Evolutionary conservation across 2,329 filamentous ascomycete species (phyloP), one percentile per base, ranked within the genome.

Genomic region (Bipolaris bicolor): DNA sequence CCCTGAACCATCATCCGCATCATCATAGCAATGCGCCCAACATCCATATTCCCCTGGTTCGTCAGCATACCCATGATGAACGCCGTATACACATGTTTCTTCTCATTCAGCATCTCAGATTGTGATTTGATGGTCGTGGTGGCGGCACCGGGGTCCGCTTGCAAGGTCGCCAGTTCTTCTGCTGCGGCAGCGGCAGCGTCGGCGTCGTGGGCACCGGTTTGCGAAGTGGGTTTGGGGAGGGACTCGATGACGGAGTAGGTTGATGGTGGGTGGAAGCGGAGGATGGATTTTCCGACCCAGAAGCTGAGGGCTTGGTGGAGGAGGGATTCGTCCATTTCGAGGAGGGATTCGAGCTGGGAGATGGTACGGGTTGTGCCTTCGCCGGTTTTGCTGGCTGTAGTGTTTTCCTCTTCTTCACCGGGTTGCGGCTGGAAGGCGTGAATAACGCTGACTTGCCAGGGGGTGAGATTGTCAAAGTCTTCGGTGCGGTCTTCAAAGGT

Each of bases 21-120:
- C 91, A 98, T 97, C 89, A 93, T 96, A 7, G 88, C 84, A 63
- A 99, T 96, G 73, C 92, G 86, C 53, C 83, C 83, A 57, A 93
- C 80, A 49, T 90, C 88, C 90, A 97, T 95, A 26, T 89, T 86
- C 16, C 89, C 89, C 67, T 92, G 90, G 76, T 97, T 97, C 60
- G 92, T 97, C 77, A 99, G 80, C 95, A 99, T 98, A 49, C 91
- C 92, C 55, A 92, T 82, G 57, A 99, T 92, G 74, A 97, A 98
- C 69, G 93, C 90, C 86, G 90, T 92, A 77, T 97, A 97, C 37
- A 97, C 84, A 41, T 83, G 81, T 75, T 86, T 86, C 68, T 87
- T 87, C 73, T 91, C 89, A 63, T 86, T 83, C 20, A 89, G 84
- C 31, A 90, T 80, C 13, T 84, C 84, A 39, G 85, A 80, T 55